Evolutionary conservation across 2,329 filamentous ascomycete genomes (phyloP).

Genomic region (Stemphylium beticola): DNA sequence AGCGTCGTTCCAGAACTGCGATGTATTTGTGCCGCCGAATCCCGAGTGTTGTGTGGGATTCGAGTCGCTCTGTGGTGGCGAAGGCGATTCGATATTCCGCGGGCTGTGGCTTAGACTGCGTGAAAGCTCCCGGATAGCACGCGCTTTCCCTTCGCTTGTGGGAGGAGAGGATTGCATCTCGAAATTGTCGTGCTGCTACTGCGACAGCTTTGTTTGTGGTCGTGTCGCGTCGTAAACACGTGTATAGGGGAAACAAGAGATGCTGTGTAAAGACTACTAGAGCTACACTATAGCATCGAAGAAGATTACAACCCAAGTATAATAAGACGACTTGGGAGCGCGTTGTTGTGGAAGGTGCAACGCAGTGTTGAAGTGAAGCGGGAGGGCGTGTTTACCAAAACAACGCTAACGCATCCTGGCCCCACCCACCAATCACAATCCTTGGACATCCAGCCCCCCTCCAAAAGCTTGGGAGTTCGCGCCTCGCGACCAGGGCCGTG

Average conservation of each 20-base stretch:
- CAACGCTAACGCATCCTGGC: conserved; percentile 24
- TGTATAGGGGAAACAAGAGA: conserved; percentile 38
- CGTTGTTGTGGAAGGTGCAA: conserved; percentile 38
- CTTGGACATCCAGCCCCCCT: conserved; percentile 9
- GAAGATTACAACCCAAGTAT: conserved; percentile 24
- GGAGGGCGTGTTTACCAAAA: conserved; percentile 30
- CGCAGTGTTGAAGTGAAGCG: conserved; percentile 30
- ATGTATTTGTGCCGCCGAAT: conserved; percentile 29
- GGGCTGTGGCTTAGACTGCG: conserved; percentile 44
- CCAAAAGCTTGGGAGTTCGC: not conserved
- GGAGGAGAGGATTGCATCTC: conserved; percentile 48
- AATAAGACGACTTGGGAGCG: conserved; percentile 20
- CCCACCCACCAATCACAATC: conserved; percentile 19
- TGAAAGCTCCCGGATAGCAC: conserved; percentile 47
- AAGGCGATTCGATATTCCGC: conserved; percentile 37
- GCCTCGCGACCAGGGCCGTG: too few relatives aligned
- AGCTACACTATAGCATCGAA: conserved; percentile 26
- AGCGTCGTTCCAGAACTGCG: conserved; percentile 43
- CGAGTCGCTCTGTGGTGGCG: conserved; percentile 43
- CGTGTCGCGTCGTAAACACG: conserved; percentile 41
- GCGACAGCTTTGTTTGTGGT: conserved; percentile 22
- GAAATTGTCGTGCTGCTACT: conserved; percentile 25
- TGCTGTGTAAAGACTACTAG: conserved; percentile 31
- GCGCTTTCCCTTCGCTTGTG: conserved; percentile 46
- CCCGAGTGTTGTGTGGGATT: conserved; percentile 45